phyloP scores from a whole-genome alignment of 768 basidiomycete genomes.

The Suillus subalutaceus region DNA sequence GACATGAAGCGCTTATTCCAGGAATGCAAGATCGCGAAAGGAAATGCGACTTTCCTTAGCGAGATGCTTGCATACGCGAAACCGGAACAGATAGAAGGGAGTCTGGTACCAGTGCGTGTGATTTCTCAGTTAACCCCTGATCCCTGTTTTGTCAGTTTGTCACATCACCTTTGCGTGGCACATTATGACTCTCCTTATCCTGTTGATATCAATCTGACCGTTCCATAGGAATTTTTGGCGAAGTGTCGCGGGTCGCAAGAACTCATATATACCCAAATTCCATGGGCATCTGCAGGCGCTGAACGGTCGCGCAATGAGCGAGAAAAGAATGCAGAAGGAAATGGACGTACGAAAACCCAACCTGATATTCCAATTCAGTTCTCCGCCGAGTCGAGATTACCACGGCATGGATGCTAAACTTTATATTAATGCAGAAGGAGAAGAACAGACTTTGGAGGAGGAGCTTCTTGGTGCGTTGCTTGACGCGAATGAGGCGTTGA shows the following conservation, averaged over 20 bases:
- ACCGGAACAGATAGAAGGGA: constrained; percentile 67
- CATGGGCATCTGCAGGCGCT: constrained; percentile 87
- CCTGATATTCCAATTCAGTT: neutral
- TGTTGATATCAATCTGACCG: neutral
- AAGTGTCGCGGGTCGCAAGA: constrained; percentile 86
- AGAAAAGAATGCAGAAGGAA: constrained; percentile 26
- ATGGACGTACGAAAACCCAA: constrained; percentile 21
- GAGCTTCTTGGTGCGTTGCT: constrained; percentile 73
- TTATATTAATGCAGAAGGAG: constrained; percentile 24
- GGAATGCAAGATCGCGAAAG: constrained; percentile 82
- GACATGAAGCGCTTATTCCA: constrained; percentile 82
- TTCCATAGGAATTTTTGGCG: constrained; percentile 74
- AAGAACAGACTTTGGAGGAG: constrained; percentile 70
- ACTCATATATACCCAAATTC: constrained; percentile 83
- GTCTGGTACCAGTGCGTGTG: constrained; percentile 65
- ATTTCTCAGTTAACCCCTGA: neutral
- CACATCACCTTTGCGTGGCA: neutral
- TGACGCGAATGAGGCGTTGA: constrained; percentile 70
- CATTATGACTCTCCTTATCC: neutral
- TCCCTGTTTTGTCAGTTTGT: neutral
- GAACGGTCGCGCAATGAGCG: constrained; percentile 59
- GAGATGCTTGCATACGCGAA: constrained; percentile 71
- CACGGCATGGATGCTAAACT: constrained; percentile 26
- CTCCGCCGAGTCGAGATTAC: constrained; percentile 7
- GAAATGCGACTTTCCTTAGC: constrained; percentile 75